Conservation (phyloP, 2,329 filamentous ascomycete genomes). For the Albophoma yamanashiensis region DNA sequence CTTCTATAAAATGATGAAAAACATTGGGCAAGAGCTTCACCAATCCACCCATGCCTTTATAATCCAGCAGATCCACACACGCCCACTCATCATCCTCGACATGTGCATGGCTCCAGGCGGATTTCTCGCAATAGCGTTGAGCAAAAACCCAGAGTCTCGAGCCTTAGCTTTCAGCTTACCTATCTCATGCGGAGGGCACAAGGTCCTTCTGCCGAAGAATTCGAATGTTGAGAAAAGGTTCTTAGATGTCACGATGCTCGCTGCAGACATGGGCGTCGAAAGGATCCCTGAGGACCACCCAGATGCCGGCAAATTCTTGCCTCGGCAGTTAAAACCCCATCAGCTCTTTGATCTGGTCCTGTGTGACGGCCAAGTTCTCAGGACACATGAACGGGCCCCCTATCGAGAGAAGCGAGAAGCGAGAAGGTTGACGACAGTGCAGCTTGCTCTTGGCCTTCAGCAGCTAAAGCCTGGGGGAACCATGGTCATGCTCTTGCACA, state of each 20-base stretch:
- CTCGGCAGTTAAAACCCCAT: conserved; percentile 11
- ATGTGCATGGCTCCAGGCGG: conserved; percentile 46
- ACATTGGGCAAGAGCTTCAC: conserved; percentile 31
- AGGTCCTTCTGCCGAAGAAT: conserved; percentile 15
- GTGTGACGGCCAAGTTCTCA: conserved; percentile 36
- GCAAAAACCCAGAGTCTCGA: conserved; percentile 19
- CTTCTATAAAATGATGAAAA: conserved; percentile 30
- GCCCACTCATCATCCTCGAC: conserved; percentile 29
- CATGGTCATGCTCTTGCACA: conserved; percentile 40
- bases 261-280: conserved; percentile 27
- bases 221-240: conserved; percentile 10
- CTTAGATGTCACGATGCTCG: conserved; percentile 41
- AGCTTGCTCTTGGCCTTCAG: conserved; percentile 34
- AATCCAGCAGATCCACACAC: conserved; percentile 2
- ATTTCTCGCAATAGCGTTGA: conserved; percentile 29
- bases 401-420: conserved; percentile 25
- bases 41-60: conserved; percentile 18
- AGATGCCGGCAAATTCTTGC: conserved; percentile 10
- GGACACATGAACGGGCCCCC: conserved; percentile 20
- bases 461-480: conserved; percentile 34
- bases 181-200: conserved; percentile 25
- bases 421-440: conserved; percentile 20
- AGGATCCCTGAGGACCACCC: conserved; percentile 20
- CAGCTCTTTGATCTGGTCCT: conserved; percentile 30
- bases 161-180: conserved; percentile 30